Evolutionary conservation across 2,329 filamentous ascomycete genomes (phyloP).

Genomic region (Nigrospora osmanthi): DNA sequence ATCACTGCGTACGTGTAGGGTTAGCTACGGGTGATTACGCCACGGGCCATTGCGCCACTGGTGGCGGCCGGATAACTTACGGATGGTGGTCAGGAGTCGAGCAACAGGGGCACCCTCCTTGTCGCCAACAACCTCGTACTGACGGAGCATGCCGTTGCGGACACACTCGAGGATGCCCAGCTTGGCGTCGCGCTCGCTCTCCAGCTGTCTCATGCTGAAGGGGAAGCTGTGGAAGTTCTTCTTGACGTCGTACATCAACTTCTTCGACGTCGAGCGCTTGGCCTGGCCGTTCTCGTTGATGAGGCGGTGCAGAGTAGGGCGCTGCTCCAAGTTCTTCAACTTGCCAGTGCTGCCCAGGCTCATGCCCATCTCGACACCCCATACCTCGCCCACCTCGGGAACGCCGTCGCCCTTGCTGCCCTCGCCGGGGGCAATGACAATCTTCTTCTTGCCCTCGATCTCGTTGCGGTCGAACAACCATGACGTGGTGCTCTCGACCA

Average conservation of each 20-base stretch:
- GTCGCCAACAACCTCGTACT: slow-evolving; percentile 94
- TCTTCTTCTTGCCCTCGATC: slow-evolving; percentile 96
- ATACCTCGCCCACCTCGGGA: slow-evolving; percentile 86
- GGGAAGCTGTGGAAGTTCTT: slow-evolving; percentile 98
- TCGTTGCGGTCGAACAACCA: slow-evolving; percentile 97
- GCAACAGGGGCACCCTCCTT: slow-evolving; percentile 82
- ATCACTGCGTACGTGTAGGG: slow-evolving; percentile 63
- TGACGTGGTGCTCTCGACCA: slow-evolving; percentile 96
- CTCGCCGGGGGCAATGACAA: slow-evolving; percentile 81
- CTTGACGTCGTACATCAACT: slow-evolving; percentile 87
- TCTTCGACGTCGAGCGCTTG: slow-evolving; percentile 88
- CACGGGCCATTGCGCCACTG: no score
- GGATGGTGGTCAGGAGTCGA: slow-evolving; percentile 82
- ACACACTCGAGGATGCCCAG: slow-evolving; percentile 94
- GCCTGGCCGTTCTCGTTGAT: slow-evolving; percentile 87
- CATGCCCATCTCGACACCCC: slow-evolving; percentile 95
- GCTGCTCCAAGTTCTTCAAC: slow-evolving; percentile 83
- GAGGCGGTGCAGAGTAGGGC: slow-evolving; percentile 86
- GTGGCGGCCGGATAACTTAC: slow-evolving; percentile 50
- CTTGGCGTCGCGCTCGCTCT: slow-evolving; percentile 95
- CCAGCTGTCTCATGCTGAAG: slow-evolving; percentile 93
- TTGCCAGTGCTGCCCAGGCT: slow-evolving; percentile 78
- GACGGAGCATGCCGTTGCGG: slow-evolving; percentile 81
- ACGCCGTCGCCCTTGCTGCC: slow-evolving; percentile 85
- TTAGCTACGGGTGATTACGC: slow-evolving; percentile 4